These are phyloP conservation scores for Colletotrichum simmondsii DNA, from an alignment of 2,329 filamentous ascomycete species.

Conservation along the genomic window DNA sequence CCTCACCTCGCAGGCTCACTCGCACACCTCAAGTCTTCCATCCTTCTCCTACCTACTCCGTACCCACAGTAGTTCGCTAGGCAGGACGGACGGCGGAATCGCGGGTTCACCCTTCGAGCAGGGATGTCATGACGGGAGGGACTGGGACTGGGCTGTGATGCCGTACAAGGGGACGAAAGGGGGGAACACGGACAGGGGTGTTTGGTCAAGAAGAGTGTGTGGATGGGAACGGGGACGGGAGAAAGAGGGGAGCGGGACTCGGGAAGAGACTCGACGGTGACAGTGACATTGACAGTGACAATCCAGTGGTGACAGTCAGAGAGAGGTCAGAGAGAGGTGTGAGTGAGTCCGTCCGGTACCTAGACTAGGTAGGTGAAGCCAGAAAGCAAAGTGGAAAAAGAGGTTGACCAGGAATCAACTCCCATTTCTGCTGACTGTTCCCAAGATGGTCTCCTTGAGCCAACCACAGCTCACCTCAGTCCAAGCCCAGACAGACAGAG, in stretches of 20 bases:
- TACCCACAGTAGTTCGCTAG: conserved; percentile 13
- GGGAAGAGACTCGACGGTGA: neutral
- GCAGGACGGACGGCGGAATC: conserved; percentile 14
- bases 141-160: conserved; percentile 1
- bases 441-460: conserved; percentile 1
- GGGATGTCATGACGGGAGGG: neutral
- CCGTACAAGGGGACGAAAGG: neutral
- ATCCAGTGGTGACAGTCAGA: no score
- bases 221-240: neutral
- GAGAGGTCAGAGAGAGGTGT: no score
- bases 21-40: no score
- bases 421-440: conserved; percentile 23
- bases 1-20: no score
- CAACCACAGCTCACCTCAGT: neutral
- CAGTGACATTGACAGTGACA: no score
- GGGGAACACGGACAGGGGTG: neutral
- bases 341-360: neutral
- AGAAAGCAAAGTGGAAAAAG: conserved; percentile 31
- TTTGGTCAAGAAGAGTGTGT: conserved; percentile 8
- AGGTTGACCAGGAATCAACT: conserved; percentile 14
- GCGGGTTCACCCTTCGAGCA: neutral
- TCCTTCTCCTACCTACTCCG: no score
- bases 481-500: neutral
- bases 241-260: neutral
- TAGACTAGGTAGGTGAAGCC: neutral